Evolutionary conservation across 768 basidiomycete species (phyloP), one percentile per base, ranked within the genome.

Genomic region (Suillus subluteus): DNA sequence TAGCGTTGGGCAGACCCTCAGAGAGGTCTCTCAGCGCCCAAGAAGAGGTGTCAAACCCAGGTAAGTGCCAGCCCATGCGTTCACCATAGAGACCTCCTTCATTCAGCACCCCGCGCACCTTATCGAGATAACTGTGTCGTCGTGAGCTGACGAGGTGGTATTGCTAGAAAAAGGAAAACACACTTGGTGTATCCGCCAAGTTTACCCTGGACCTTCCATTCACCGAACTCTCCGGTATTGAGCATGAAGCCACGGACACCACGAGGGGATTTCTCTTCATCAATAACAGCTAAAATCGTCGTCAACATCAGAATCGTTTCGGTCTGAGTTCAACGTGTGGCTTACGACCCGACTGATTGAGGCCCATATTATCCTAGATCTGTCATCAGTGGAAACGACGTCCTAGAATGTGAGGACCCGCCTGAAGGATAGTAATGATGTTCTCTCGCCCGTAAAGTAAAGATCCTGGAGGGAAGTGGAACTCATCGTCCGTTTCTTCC

Each of bases 161-260:
- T 32, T 48, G 43, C 18, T 38, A n/a, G 38, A n/a, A 61, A 38
- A 48, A 62, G 21, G n/a, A 43, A 41, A 75, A 73, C 84, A 12
- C 72, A 91, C 90, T 80, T 78, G 0, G 79, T 83, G 72, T 91
- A 91, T 12, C 90, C 91, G n/a, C 90, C 90, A 1, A 88, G 74
- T 74, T 91, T 91, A 16, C 91, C 90, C 77, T 92, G 91, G 0
- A 92, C 88, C 66, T 86, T 90, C 90, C 90, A 92, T 21, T 78
- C 75, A 12, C 78, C 79, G 62, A 91, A 91, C 40, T 79, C 79
- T 3, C 91, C 91, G 3, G 79, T 76, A 64, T 87, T 82, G 21
- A 95, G 82, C 71, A 83, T 74, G 79, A 92, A 94, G 12, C 92
- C 92, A 12, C 91, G 86, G 43, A 95, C 83, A 3, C 93, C 94